These are phyloP conservation scores for Xerocomellus amylosporus DNA, from an alignment of 768 basidiomycete species.

Conservation along the genomic window DNA sequence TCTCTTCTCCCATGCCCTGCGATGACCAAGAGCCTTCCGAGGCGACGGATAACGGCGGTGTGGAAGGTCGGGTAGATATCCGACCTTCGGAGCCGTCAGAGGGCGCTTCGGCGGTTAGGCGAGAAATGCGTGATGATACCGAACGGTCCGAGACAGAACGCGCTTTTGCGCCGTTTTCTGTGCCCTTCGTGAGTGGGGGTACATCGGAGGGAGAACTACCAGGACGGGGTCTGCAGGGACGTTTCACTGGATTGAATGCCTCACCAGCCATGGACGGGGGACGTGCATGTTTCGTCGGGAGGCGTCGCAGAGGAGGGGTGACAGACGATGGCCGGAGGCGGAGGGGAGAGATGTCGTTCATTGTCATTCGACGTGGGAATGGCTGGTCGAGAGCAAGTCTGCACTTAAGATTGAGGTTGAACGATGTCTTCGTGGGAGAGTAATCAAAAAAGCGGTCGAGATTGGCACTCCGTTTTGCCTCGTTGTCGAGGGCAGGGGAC, in stretches of 20 bases:
- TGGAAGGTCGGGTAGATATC: conserved; percentile 27
- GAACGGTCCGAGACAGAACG: conserved; percentile 20
- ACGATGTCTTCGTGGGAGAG: conserved; percentile 34
- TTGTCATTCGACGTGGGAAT: conserved; percentile 34
- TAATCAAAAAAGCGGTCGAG: conserved; percentile 38
- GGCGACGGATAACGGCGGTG: conserved; percentile 29
- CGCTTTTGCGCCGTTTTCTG: conserved; percentile 16
- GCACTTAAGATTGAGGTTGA: conserved; percentile 33
- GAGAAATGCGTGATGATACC: conserved; percentile 22
- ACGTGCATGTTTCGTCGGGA: conserved; percentile 27
- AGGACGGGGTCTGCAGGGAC: conserved; percentile 25
- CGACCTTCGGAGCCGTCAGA: conserved; percentile 24
- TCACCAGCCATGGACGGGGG: conserved; percentile 28
- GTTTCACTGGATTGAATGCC: conserved; percentile 29
- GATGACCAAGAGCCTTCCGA: conserved; percentile 26
- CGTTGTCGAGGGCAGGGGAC: conserved; percentile 19
- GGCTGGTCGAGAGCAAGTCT: conserved; percentile 27
- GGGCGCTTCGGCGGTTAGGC: conserved; percentile 18
- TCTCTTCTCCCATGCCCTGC: conserved; percentile 18
- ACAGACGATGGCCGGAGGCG: conserved; percentile 32
- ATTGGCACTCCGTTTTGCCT: conserved; percentile 35
- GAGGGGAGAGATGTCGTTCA: conserved; percentile 36
- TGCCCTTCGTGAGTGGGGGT: conserved; percentile 13
- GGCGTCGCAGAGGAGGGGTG: conserved; percentile 26
- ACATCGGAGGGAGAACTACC: conserved; percentile 17